Evolutionary conservation across 2,329 filamentous ascomycete species (phyloP), one percentile per base, ranked within the genome.

Genomic region (Beauveria brongniartii): DNA sequence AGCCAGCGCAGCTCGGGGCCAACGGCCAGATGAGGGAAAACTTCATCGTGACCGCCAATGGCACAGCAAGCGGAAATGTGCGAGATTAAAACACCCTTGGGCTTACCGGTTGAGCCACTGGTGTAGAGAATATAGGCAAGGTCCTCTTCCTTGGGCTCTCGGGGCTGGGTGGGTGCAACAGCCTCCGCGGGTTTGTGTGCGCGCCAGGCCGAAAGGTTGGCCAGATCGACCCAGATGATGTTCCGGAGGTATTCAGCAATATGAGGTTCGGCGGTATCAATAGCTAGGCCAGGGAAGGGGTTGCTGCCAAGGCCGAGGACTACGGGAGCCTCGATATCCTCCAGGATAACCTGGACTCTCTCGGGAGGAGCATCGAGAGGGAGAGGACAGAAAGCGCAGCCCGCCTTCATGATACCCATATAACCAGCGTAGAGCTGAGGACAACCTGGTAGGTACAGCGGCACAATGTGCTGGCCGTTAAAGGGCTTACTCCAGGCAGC

Each of bases 81-180:
- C 10, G 59, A 90, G 91, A 81, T 96, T 89, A 96, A 88, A 48
- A 81, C 78, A 2, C 78, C 79, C 64, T 81, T 81, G 7, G 78
- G 78, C n/a, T 70, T 73, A 4, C 79, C 79, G 0, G 79, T 81
- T 5, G 78, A 81, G 22, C 74, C 74, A 24, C 78, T 79, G 20
- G 78, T 80, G 64, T 79, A 79, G 47, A 78, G 75, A 6, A 72
- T 65, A 53, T 73, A 73, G 43, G 66, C 69, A 3, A 70, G 70
- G 41, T 68, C 63, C 10, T 70, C 64, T 18, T 68, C 65, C 79
- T 40, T 55, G n/a, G 61, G 52, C 41, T 24, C 50, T 28, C 51
- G 50, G 8, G 61, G 56, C 16, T 50, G 50, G 7, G 26, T 46
- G 14, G 34, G 46, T 16, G 10, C 51, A 5, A 56, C 56, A 40